Conservation (phyloP, 805 yeast genomes). For the Ogataea sp. region DNA sequence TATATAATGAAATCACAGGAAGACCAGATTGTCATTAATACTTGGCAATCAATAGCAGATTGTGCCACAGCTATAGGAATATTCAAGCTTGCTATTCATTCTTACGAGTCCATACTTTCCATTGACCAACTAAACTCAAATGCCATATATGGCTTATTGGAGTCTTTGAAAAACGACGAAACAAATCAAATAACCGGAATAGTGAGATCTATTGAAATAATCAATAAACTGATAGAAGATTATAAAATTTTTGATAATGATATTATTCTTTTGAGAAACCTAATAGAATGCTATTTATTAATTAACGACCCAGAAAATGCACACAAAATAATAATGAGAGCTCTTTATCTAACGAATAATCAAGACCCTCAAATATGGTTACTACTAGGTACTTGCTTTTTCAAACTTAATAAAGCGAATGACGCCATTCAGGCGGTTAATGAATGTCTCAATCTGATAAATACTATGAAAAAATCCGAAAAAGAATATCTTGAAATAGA, state of each 20-base stretch:
- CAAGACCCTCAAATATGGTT: slow-evolving; percentile 37
- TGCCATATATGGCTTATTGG: slow-evolving; percentile 37
- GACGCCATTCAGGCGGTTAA: slow-evolving; percentile 42
- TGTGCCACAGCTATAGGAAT: slow-evolving; percentile 37
- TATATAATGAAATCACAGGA: background rate
- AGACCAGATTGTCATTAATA: slow-evolving; percentile 5
- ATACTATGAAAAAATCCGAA: slow-evolving; percentile 6
- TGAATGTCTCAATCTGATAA: slow-evolving; percentile 34
- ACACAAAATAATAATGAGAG: slow-evolving; percentile 23
- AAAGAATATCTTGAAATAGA: slow-evolving; percentile 36
- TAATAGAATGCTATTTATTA: slow-evolving; percentile 42
- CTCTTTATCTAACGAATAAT: slow-evolving; percentile 11
- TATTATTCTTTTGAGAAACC: slow-evolving; percentile 35
- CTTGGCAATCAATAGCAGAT: slow-evolving; percentile 40
- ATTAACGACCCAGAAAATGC: slow-evolving; percentile 44
- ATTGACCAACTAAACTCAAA: slow-evolving; percentile 28
- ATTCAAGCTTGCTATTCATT: slow-evolving; percentile 29
- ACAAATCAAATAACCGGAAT: slow-evolving; percentile 31
- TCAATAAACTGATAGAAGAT: slow-evolving; percentile 29
- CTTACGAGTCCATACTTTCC: slow-evolving; percentile 36
- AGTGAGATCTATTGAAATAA: slow-evolving; percentile 30
- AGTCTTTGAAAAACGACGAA: slow-evolving; percentile 29
- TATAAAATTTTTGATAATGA: slow-evolving; percentile 32
- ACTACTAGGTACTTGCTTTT: slow-evolving; percentile 39
- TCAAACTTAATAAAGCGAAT: slow-evolving; percentile 31